phyloP scores from a whole-genome alignment of 176 grass and related monocot species.

The Rhynchospora tenuis region DNA sequence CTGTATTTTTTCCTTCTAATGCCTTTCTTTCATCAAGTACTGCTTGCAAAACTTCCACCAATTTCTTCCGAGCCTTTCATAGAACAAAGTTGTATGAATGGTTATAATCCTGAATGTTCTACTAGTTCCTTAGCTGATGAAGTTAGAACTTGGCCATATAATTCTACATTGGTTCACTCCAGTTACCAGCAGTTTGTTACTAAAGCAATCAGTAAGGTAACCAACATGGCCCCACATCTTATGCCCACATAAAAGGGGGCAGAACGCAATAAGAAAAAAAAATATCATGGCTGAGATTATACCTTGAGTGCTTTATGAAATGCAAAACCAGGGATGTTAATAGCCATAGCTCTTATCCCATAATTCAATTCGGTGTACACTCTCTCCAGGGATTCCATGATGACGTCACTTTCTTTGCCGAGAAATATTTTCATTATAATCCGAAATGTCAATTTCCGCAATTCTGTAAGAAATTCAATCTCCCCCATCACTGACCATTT shows the following conservation, averaged over 20 bases:
- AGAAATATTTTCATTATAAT: slow-evolving; percentile 86
- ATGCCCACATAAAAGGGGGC: background rate
- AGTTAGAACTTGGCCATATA: background rate
- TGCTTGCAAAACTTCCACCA: slow-evolving; percentile 52
- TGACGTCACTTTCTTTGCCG: slow-evolving; percentile 32
- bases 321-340: slow-evolving; percentile 79
- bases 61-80: slow-evolving; percentile 35
- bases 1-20: background rate
- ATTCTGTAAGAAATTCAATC: slow-evolving; percentile 59
- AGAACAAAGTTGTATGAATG: background rate
- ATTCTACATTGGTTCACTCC: background rate
- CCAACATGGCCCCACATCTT: background rate
- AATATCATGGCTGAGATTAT: background rate
- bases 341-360: slow-evolving; percentile 86
- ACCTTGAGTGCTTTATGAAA: slow-evolving; percentile 58
- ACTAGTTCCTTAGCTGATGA: background rate
- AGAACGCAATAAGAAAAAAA: background rate
- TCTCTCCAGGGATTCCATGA: slow-evolving; percentile 45
- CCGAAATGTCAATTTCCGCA: slow-evolving; percentile 61
- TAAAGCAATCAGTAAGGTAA: background rate
- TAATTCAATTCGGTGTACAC: slow-evolving; percentile 87
- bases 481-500: slow-evolving; percentile 35
- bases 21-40: slow-evolving; percentile 48
- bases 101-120: background rate
- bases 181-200: background rate